Base-by-base conservation (phyloP, 805 yeast genomes). In the Citeromyces nyonsensis region DNA sequence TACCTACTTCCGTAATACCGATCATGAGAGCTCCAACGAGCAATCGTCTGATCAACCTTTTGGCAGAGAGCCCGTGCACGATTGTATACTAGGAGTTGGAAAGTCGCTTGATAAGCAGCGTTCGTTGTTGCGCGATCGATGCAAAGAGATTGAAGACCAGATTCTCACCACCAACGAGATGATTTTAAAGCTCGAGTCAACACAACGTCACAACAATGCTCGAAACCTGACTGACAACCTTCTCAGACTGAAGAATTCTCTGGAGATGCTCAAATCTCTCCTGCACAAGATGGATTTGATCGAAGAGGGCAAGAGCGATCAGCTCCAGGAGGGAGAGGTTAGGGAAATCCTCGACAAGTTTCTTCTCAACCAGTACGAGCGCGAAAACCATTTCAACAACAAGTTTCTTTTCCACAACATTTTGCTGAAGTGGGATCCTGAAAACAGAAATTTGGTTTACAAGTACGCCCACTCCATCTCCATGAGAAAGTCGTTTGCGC, bases 381-480 rank as follows among this genome's bases (percentile, higher is more conserved):
- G 29, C 10, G 15, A 22, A 12, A 11, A 15, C 18, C 20, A 24
- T 10, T 79, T 70, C 51, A 66, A 65, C 37, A 85, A 86, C 47
- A 57, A 84, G 31, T 83, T 78, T 49, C 68, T 75, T 37, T 55
- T 83, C 14, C 85, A 84, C 41, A 71, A 77, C 35, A 62, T 83
- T 49, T 69, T 75, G 43, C 47, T 85, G 41, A 79, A 73, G 41
- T 85, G 95, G 95, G 77, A 80, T 49, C 74, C 79, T 38, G 47
- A 56, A 3, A 64, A 74, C 7, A 58, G 95, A 35, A 72, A 84
- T 43, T 56, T 69, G 9, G 54, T 83, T 29, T 65, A 69, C 47
- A 65, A 71, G 29, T 82, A 78, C 43, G 47, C 73, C 15, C 67
- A 69, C 35, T 55, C 65, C 30, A 49, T 69, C 24, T 62, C 59